Conservation (phyloP, 2,329 filamentous ascomycete genomes). For the Fusarium hainanense region DNA sequence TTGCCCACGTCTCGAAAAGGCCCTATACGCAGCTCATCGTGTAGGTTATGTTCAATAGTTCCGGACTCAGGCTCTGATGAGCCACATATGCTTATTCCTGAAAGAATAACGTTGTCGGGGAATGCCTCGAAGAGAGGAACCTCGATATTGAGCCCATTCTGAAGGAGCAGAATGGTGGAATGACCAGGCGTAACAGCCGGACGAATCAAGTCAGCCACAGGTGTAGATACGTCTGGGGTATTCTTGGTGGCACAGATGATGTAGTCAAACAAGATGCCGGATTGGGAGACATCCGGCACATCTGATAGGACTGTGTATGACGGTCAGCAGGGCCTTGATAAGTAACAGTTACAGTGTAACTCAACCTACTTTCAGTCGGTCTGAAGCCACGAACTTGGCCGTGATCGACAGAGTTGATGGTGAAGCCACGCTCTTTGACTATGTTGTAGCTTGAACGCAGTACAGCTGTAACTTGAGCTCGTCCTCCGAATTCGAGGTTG, state of each 20-base stretch:
- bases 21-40: slow-evolving; percentile 39
- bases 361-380: slow-evolving; percentile 36
- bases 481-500: slow-evolving; percentile 38
- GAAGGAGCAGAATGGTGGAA: slow-evolving; percentile 40
- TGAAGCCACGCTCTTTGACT: slow-evolving; percentile 40
- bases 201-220: slow-evolving; percentile 37
- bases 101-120: slow-evolving; percentile 38
- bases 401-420: slow-evolving; percentile 42
- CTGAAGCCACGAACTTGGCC: slow-evolving; percentile 34
- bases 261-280: slow-evolving; percentile 38
- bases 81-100: slow-evolving; percentile 44
- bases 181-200: slow-evolving; percentile 37
- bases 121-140: slow-evolving; percentile 34
- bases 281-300: slow-evolving; percentile 36
- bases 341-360: background rate
- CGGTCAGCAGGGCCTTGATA: background rate
- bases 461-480: slow-evolving; percentile 41
- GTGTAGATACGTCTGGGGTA: slow-evolving; percentile 33
- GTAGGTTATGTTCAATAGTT: slow-evolving; percentile 38
- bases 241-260: slow-evolving; percentile 43
- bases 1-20: slow-evolving; percentile 33
- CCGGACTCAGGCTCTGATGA: slow-evolving; percentile 40
- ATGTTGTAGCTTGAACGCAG: slow-evolving; percentile 41
- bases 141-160: slow-evolving; percentile 45
- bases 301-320: slow-evolving; percentile 26